Percentiles rank a stretch among this genome's conserved stretches.
Conservation (phyloP, 2,329 filamentous ascomycete species). For the Epichloe uncinata region DNA sequence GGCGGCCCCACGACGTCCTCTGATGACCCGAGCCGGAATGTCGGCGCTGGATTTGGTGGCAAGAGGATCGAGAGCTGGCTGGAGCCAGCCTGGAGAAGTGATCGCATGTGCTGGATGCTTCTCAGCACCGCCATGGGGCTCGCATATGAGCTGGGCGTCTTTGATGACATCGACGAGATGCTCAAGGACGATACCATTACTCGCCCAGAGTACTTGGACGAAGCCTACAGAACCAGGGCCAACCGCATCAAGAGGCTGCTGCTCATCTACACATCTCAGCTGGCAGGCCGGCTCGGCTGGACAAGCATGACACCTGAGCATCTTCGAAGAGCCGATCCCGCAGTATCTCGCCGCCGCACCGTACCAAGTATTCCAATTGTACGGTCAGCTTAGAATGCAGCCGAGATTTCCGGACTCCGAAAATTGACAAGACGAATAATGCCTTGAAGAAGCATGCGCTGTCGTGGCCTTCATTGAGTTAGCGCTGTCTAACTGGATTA, state of each 20-base stretch:
- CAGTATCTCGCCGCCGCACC: conserved; percentile 36
- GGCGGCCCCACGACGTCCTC: conserved; percentile 28
- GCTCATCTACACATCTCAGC: conserved; percentile 82
- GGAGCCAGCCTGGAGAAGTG: conserved; percentile 87
- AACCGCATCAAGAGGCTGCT: conserved; percentile 75
- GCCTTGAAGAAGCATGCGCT: too few species aligned
- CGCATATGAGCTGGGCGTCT: conserved; percentile 88
- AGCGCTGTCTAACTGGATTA: too few species aligned
- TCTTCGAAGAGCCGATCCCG: conserved; percentile 43
- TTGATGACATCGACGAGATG: conserved; percentile 73
- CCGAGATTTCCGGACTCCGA: too few species aligned
- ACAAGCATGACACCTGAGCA: conserved; percentile 81
- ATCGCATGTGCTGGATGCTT: conserved; percentile 97
- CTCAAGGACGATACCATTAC: conserved; percentile 45
- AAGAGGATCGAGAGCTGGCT: conserved; percentile 89
- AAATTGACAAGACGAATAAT: too few species aligned
- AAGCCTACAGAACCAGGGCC: conserved; percentile 62
- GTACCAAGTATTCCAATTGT: conserved; percentile 3
- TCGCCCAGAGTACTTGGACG: conserved; percentile 57
- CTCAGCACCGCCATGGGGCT: conserved; percentile 81
- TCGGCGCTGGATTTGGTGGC: conserved; percentile 53
- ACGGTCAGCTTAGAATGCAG: too few species aligned
- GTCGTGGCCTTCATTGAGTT: too few species aligned
- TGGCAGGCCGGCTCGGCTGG: conserved; percentile 83
- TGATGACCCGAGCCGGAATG: conserved; percentile 18